Conservation (phyloP, 768 basidiomycete genomes). For the Phallus indusiatus region DNA sequence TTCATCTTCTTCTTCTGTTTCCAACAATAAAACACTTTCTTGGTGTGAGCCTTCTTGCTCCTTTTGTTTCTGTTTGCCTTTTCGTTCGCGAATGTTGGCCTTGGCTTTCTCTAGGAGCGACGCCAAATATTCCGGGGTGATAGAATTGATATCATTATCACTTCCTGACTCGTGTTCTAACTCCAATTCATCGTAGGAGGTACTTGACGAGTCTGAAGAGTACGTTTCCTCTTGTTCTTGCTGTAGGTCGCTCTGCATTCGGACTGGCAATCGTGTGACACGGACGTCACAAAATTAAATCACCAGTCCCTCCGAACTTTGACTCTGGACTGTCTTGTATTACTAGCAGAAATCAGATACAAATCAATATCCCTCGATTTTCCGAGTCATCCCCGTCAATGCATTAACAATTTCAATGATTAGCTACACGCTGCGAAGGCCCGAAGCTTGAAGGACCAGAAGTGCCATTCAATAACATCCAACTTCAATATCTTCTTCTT, state of each 20-base stretch:
- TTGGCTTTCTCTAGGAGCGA: conserved; percentile 54
- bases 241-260: background rate
- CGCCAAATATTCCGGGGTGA: conserved; percentile 52
- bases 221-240: background rate
- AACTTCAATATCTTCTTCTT: no score
- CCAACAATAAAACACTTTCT: conserved; percentile 44
- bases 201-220: background rate
- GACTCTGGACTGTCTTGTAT: no score
- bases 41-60: conserved; percentile 31
- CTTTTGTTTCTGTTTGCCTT: conserved; percentile 16
- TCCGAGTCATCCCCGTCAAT: no score
- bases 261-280: background rate
- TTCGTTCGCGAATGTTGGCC: conserved; percentile 33
- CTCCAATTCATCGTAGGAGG: background rate
- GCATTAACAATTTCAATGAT: no score
- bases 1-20: conserved; percentile 19
- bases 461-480: no score
- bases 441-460: no score
- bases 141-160: conserved; percentile 33
- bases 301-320: no score
- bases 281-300: background rate
- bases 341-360: no score
- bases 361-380: no score
- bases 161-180: conserved; percentile 22
- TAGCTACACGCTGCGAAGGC: no score